Percentiles rank a stretch among this genome's conserved stretches.
Conservation (phyloP, 345 rosid species). For the Mallotus nudiflorus region DNA sequence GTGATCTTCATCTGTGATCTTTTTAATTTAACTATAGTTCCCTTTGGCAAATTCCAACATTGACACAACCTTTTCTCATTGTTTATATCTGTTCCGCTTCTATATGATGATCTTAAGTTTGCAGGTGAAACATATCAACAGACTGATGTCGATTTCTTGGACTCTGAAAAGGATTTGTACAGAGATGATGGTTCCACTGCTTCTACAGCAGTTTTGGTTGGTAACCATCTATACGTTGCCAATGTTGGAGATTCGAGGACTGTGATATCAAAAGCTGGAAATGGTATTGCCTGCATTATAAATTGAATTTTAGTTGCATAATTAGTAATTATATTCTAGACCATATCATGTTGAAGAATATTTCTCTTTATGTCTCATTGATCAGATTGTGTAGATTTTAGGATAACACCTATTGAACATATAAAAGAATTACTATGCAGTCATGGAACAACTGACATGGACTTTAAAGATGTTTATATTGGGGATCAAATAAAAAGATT, state of each 20-base stretch:
- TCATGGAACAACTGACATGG: not conserved
- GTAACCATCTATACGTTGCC: slow-evolving; percentile 91
- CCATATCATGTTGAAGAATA: not conserved
- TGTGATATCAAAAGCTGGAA: slow-evolving; percentile 84
- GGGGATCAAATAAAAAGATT: not conserved
- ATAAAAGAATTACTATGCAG: not conserved
- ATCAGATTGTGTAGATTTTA: not conserved
- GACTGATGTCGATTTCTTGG: slow-evolving; percentile 83
- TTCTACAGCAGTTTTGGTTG: slow-evolving; percentile 89
- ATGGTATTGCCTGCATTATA: slow-evolving; percentile 46
- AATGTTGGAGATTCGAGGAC: slow-evolving; percentile 99
- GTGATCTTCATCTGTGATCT: not conserved
- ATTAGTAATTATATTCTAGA: not conserved
- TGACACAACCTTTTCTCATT: no score
- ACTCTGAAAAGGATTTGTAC: slow-evolving; percentile 72
- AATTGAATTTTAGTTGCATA: not conserved
- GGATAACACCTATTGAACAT: not conserved
- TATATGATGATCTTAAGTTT: slow-evolving; percentile 2
- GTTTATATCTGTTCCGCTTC: no score
- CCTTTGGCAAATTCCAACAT: no score
- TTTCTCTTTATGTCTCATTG: not conserved
- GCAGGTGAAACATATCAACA: slow-evolving; percentile 90
- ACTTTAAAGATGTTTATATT: not conserved
- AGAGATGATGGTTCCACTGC: slow-evolving; percentile 99
- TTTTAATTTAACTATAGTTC: not conserved